These are phyloP conservation scores for Saccharomycopsis sp. DNA, from an alignment of 805 yeast genomes.

Conservation along the genomic window DNA sequence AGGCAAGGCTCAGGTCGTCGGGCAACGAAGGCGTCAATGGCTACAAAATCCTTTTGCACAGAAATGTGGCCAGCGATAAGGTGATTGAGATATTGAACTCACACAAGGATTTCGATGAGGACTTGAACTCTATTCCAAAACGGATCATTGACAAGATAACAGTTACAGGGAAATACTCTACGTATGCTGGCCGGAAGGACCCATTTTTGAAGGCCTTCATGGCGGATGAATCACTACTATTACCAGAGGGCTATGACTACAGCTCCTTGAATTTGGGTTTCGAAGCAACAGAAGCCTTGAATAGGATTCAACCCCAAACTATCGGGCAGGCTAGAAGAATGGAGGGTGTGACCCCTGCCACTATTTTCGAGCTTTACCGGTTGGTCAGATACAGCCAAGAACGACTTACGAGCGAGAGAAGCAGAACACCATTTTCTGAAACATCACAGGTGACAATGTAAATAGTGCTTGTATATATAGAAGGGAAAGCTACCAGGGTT, in stretches of 20 bases:
- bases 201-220: conserved; percentile 66
- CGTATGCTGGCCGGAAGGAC: conserved; percentile 65
- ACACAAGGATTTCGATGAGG: neutral
- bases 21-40: conserved; percentile 47
- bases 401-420: too few relatives aligned
- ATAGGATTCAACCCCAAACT: conserved; percentile 73
- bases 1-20: conserved; percentile 24
- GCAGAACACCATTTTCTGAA: too few relatives aligned
- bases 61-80: conserved; percentile 4
- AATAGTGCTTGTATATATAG: too few relatives aligned
- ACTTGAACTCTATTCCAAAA: conserved; percentile 28
- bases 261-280: conserved; percentile 52
- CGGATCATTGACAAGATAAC: conserved; percentile 53
- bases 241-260: conserved; percentile 69
- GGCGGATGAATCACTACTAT: conserved; percentile 65
- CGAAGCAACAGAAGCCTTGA: conserved; percentile 63
- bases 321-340: conserved; percentile 93
- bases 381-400: too few relatives aligned
- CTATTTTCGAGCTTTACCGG: conserved; percentile 68
- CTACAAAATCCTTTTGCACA: conserved; percentile 42
- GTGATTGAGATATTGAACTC: conserved; percentile 28
- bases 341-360: conserved; percentile 93
- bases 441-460: too few relatives aligned
- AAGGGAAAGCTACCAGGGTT: too few relatives aligned
- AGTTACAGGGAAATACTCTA: conserved; percentile 76